Base-by-base conservation (phyloP, 2,329 filamentous ascomycete genomes). In the Fusarium dlaminii region DNA sequence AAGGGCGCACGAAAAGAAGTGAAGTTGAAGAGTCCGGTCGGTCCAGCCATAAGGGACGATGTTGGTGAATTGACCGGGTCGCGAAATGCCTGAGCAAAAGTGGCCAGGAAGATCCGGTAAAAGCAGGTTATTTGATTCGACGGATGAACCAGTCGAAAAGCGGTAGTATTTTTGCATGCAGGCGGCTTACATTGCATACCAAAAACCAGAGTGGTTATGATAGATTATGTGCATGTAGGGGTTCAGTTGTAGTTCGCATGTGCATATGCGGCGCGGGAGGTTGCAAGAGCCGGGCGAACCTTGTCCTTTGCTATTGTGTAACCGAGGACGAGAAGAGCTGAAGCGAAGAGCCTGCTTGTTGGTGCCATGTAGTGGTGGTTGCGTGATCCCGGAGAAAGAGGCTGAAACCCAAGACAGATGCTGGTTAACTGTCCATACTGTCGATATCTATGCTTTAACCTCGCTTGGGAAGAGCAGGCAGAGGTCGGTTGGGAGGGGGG, bases 391-490 rank as follows among this genome's bases (percentile, higher is more conserved):
- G 65, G 52, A 70, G 49, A 55, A 36, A 45, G 60, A 64, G 58
- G 67, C 59, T 54, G 56, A 61, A 54, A 63, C 66, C 57, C 51
- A 54, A 54, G 37, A 59, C 43, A 42, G 46, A 60, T 61, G 66
- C 49, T 60, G 60, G 55, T 37, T 27, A 27, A 37, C 59, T 39
- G 60, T 70, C 56, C 46, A 71, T 42, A 40, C 55, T 55, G 68
- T 63, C 52, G 63, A 73, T 64, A 54, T 52, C 68, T 62, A 55
- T 52, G 55, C 66, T 68, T 78, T 89, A 90, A 77, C 84, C 85
- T 79, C 87, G 86, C 84, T 90, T 91, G 80, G 90, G 90, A 72
- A 91, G 87, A 82, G 90, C 88, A 82, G 90, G 90, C 61, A 91
- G 88, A 83, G 90, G 90, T 63, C 90, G 86, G 83, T 87, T 89